Evolutionary conservation across 371 early-diverging fungal species (phyloP).

Genomic region (Mucor plumbeus): DNA sequence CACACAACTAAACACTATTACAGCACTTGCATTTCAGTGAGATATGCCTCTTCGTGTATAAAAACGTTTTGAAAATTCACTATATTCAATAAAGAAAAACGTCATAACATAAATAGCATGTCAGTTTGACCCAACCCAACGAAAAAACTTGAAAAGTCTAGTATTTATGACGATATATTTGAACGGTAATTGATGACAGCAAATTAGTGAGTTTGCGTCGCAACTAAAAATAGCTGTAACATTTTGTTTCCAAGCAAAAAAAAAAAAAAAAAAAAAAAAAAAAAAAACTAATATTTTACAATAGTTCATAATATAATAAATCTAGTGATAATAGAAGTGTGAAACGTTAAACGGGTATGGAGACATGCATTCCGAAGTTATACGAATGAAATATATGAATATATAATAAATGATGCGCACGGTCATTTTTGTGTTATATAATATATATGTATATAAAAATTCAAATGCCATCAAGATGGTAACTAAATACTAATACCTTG

Average conservation of each 20-base stretch:
- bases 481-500: not conserved
- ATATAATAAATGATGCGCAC: slow-evolving; percentile 5
- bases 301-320: slow-evolving; percentile 1
- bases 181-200: not conserved
- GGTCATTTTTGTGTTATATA: slow-evolving; percentile 15
- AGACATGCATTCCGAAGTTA: slow-evolving; percentile 11
- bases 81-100: not conserved
- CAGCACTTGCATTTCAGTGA: too few species aligned
- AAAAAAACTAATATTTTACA: not conserved
- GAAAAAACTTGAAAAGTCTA: not conserved
- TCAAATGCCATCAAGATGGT: not conserved
- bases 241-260: not conserved
- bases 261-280: too few species aligned
- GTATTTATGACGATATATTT: not conserved
- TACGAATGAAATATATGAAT: not conserved
- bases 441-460: not conserved
- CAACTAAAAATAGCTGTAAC: not conserved
- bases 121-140: not conserved
- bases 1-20: not conserved
- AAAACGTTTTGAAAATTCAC: not conserved
- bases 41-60: not conserved
- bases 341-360: slow-evolving; percentile 12
- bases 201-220: not conserved
- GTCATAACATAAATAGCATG: not conserved
- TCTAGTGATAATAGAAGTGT: slow-evolving; percentile 11